These are phyloP conservation scores for Ophiostoma tasmaniense DNA, from an alignment of 2,329 filamentous ascomycete genomes.

Conservation along the genomic window DNA sequence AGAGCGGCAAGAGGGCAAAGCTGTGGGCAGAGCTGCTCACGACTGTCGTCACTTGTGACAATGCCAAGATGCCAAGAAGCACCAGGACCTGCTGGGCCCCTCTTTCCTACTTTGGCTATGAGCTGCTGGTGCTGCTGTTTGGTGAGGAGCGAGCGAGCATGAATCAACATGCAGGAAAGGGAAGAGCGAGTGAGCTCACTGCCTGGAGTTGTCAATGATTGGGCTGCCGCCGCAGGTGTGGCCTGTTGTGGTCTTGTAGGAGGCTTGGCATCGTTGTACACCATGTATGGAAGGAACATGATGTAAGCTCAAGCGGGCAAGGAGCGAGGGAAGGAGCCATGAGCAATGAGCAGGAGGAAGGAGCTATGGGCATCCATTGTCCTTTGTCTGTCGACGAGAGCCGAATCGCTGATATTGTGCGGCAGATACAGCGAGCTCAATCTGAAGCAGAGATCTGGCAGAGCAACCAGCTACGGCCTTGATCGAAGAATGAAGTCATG, in stretches of 20 bases:
- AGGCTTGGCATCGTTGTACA: slow-evolving; percentile 18
- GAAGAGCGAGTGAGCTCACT: not conserved
- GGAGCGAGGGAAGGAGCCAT: not conserved
- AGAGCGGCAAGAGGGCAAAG: not conserved
- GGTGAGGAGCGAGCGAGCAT: not conserved
- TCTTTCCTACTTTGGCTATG: slow-evolving; percentile 17
- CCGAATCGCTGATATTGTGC: not conserved
- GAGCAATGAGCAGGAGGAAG: not conserved
- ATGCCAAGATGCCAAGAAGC: slow-evolving; percentile 21
- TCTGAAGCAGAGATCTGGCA: not conserved
- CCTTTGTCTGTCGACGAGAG: not conserved
- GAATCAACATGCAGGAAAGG: not conserved
- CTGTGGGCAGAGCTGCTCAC: no score
- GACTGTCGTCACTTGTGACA: slow-evolving; percentile 15
- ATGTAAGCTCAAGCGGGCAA: not conserved
- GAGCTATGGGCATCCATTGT: not conserved
- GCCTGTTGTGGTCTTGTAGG: not conserved
- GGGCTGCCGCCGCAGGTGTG: not conserved
- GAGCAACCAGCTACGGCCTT: not conserved
- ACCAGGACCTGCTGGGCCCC: slow-evolving; percentile 14
- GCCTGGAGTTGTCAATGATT: not conserved
- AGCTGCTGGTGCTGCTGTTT: not conserved
- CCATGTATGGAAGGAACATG: not conserved
- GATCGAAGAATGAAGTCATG: not conserved
- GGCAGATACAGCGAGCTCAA: not conserved